Percentiles rank a stretch among this genome's conserved stretches.
Evolutionary conservation across 2,329 filamentous ascomycete genomes (phyloP).

Genomic region (Pyrenophora tritici-repentis): DNA sequence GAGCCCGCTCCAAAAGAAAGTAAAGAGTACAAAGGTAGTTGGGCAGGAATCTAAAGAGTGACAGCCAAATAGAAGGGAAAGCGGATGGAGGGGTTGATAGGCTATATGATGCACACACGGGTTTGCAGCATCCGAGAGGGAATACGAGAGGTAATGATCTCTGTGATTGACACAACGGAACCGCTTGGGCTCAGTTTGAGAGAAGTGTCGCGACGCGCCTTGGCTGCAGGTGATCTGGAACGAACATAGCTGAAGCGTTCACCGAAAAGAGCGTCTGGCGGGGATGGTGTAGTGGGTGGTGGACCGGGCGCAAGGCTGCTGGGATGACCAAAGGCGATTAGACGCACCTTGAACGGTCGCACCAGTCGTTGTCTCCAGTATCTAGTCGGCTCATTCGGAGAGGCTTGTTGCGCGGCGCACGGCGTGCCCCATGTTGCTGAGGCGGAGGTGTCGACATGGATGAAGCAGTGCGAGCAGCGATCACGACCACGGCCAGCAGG

Average conservation of each 20-base stretch:
- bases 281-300: conserved; percentile 37
- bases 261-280: conserved; percentile 43
- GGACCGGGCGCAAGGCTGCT: conserved; percentile 43
- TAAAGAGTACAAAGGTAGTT: conserved; percentile 39
- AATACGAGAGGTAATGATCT: conserved; percentile 39
- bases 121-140: conserved; percentile 38
- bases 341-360: conserved; percentile 30
- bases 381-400: conserved; percentile 27
- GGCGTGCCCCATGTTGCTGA: conserved; percentile 40
- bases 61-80: conserved; percentile 46
- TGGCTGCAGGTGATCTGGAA: conserved; percentile 50
- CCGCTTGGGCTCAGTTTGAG: conserved; percentile 46
- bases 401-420: conserved; percentile 29
- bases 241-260: conserved; percentile 47
- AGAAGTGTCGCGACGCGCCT: conserved; percentile 47
- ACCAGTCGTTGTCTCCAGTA: conserved; percentile 25
- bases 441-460: conserved; percentile 30
- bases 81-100: conserved; percentile 37
- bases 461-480: conserved; percentile 19
- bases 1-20: conserved; percentile 46
- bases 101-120: conserved; percentile 46
- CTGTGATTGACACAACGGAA: conserved; percentile 45
- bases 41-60: conserved; percentile 46
- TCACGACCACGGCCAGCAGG: conserved; percentile 20
- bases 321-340: conserved; percentile 36